phyloP scores from a whole-genome alignment of 2,329 filamentous ascomycete species.

The Penicillium sp. region DNA sequence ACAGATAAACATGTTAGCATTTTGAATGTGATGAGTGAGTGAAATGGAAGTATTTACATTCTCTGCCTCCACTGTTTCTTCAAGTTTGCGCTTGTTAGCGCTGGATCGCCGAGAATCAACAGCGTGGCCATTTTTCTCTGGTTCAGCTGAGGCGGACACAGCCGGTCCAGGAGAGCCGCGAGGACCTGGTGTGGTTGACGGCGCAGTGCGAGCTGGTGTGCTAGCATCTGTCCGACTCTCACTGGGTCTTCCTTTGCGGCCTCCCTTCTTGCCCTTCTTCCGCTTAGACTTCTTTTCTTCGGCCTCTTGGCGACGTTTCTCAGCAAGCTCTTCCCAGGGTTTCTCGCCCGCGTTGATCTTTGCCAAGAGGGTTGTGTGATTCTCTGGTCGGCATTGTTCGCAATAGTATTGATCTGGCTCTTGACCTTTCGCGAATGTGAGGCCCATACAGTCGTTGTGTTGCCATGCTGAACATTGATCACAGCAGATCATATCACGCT shows the following conservation, averaged over 20 bases:
- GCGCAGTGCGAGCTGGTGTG: constrained; percentile 30
- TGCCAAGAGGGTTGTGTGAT: constrained; percentile 71
- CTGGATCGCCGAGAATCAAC: constrained; percentile 21
- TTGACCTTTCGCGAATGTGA: constrained; percentile 66
- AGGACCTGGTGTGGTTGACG: constrained; percentile 23
- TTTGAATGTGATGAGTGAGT: neutral
- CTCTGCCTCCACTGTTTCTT: constrained; percentile 32
- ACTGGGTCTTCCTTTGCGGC: constrained; percentile 56
- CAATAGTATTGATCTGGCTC: constrained; percentile 82
- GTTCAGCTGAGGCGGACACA: constrained; percentile 19
- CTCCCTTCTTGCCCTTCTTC: constrained; percentile 48
- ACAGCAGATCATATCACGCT: constrained; percentile 90
- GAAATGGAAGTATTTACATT: constrained; percentile 21
- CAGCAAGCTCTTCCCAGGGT: constrained; percentile 69
- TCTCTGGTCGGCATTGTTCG: constrained; percentile 74
- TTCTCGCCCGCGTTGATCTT: constrained; percentile 71
- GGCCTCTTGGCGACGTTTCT: constrained; percentile 54
- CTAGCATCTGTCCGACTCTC: constrained; percentile 48
- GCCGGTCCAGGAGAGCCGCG: constrained; percentile 19
- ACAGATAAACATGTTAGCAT: constrained; percentile 20
- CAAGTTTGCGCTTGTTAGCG: constrained; percentile 40
- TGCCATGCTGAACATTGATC: constrained; percentile 91
- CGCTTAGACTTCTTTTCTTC: constrained; percentile 50
- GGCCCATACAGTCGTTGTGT: constrained; percentile 90
- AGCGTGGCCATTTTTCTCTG: constrained; percentile 24